Percentiles rank a stretch among this genome's conserved stretches.
Conservation (phyloP, 805 yeast species). For the Candida koratica region DNA sequence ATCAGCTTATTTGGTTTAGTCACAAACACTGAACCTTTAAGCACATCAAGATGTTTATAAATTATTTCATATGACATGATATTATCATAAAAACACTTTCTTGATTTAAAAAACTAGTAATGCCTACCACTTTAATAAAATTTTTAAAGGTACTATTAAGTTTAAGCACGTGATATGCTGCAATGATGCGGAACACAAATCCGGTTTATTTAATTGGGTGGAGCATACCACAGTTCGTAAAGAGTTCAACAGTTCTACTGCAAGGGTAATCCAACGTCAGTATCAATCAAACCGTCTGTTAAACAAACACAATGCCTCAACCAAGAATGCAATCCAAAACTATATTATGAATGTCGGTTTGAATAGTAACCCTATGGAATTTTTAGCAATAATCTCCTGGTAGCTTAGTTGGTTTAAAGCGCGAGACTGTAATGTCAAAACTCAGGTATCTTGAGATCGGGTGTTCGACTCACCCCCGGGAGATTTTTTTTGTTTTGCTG, state of each 20-base stretch:
- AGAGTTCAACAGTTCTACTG: too few relatives aligned
- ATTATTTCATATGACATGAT: slow-evolving; percentile 20
- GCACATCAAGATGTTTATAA: slow-evolving; percentile 24
- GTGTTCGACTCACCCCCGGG: slow-evolving; percentile 17
- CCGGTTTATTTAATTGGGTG: slow-evolving; percentile 1
- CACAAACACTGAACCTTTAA: slow-evolving; percentile 35
- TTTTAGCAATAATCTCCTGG: slow-evolving; percentile 9
- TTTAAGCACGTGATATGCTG: slow-evolving; percentile 10
- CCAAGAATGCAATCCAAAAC: too few relatives aligned
- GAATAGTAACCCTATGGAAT: too few relatives aligned
- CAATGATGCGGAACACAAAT: slow-evolving; percentile 10
- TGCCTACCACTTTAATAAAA: not conserved
- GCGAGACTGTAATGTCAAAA: slow-evolving; percentile 13
- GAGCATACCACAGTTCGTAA: not conserved
- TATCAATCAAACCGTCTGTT: too few relatives aligned
- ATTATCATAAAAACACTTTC: too few relatives aligned
- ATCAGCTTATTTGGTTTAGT: slow-evolving; percentile 42
- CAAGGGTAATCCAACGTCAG: too few relatives aligned
- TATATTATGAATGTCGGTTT: too few relatives aligned
- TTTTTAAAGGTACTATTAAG: slow-evolving; percentile 2
- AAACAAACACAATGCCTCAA: too few relatives aligned
- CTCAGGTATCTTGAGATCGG: slow-evolving; percentile 15
- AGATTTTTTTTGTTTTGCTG: slow-evolving; percentile 9
- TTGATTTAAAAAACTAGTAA: too few relatives aligned
- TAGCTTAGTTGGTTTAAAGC: slow-evolving; percentile 15